phyloP scores from a whole-genome alignment of 2,329 filamentous ascomycete genomes.

The Graphilbum sp. region DNA sequence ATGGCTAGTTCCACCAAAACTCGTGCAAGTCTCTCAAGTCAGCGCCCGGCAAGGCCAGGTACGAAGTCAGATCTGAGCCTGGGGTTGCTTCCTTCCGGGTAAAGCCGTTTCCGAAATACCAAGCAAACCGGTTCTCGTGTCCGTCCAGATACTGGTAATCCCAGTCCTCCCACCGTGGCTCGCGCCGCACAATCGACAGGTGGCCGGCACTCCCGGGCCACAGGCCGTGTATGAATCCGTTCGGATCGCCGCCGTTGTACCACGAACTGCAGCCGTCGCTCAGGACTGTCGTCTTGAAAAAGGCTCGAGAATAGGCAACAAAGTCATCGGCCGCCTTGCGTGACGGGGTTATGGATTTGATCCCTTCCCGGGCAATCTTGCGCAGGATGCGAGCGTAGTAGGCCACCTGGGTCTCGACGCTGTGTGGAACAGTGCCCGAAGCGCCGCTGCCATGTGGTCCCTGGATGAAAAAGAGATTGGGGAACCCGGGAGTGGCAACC shows the following conservation, averaged over 20 bases:
- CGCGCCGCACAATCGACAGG: slow-evolving; percentile 11
- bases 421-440: slow-evolving; percentile 8
- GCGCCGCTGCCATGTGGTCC: slow-evolving; percentile 8
- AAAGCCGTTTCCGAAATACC: slow-evolving; percentile 32
- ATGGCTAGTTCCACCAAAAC: slow-evolving; percentile 42
- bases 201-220: slow-evolving; percentile 13
- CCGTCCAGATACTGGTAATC: slow-evolving; percentile 16
- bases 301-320: slow-evolving; percentile 14
- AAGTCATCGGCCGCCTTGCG: slow-evolving; percentile 11
- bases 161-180: slow-evolving; percentile 19
- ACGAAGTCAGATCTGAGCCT: slow-evolving; percentile 22
- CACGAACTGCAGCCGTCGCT: slow-evolving; percentile 15
- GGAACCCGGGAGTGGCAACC: slow-evolving; percentile 17
- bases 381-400: slow-evolving; percentile 33
- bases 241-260: slow-evolving; percentile 16
- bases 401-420: slow-evolving; percentile 9
- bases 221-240: slow-evolving; percentile 12
- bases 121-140: slow-evolving; percentile 20
- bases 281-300: slow-evolving; percentile 16
- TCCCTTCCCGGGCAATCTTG: slow-evolving; percentile 30
- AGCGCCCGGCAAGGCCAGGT: slow-evolving; percentile 31
- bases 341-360: slow-evolving; percentile 16
- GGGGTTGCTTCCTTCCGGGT: slow-evolving; percentile 23
- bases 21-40: slow-evolving; percentile 50
- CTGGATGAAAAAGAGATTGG: slow-evolving; percentile 14